Evolutionary conservation across 345 rosid species (phyloP).

Genomic region (Litchi chinensis): DNA sequence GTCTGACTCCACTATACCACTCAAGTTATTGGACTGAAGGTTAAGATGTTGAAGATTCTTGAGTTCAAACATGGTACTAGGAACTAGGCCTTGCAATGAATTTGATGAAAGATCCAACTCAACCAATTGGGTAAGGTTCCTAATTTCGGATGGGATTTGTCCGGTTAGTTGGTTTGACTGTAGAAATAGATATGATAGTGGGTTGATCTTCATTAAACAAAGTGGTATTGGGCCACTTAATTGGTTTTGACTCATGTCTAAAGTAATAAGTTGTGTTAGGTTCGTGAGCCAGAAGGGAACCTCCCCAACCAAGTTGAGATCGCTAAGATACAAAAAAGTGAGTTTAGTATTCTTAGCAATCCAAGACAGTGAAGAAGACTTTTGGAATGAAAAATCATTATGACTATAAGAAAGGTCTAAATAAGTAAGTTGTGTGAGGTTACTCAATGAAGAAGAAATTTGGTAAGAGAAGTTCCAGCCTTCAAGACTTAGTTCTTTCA

Average conservation of each 20-base stretch:
- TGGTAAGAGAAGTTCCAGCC: neutral
- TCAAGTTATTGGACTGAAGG: neutral
- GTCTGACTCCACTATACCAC: neutral
- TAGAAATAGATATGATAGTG: neutral
- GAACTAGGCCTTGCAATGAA: neutral
- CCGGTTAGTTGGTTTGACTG: neutral
- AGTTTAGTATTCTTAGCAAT: conserved; percentile 8
- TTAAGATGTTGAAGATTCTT: neutral
- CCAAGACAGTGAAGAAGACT: neutral
- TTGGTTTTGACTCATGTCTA: conserved; percentile 2
- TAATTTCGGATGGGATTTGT: neutral
- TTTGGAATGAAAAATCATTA: neutral
- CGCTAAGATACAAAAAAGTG: neutral
- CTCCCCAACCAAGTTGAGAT: neutral
- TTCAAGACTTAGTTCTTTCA: neutral
- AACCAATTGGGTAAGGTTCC: conserved; percentile 3
- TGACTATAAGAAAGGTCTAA: neutral
- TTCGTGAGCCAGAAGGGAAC: neutral
- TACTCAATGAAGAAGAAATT: conserved; percentile 8
- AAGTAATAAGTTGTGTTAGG: neutral
- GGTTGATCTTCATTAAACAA: no score
- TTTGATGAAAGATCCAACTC: accelerated
- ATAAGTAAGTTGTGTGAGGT: neutral
- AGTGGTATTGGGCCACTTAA: conserved; percentile 6
- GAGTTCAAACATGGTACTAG: neutral